These are phyloP conservation scores for Leavenworthia alabamica DNA, from an alignment of 345 rosid genomes.

Conservation along the genomic window DNA sequence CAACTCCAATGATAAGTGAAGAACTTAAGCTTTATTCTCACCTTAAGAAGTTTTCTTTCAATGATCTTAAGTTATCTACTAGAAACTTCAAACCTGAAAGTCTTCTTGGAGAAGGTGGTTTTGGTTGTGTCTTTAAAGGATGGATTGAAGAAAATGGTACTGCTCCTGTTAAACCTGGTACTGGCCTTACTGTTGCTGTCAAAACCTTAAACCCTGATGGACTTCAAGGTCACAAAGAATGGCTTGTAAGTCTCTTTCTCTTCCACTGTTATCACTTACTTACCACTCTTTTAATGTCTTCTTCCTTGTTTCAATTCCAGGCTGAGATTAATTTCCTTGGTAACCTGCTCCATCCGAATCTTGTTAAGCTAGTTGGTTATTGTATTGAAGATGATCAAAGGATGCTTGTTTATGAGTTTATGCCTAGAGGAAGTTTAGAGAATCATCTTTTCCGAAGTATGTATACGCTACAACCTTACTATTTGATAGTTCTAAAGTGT, in stretches of 20 bases:
- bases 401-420: slow-evolving; percentile 57
- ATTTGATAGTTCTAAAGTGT: background rate
- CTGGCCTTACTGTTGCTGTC: slow-evolving; percentile 94
- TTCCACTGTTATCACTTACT: background rate
- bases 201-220: slow-evolving; percentile 98
- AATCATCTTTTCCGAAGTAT: slow-evolving; percentile 62
- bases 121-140: slow-evolving; percentile 95
- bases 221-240: slow-evolving; percentile 97
- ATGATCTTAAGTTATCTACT: slow-evolving; percentile 87
- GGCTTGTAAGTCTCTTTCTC: slow-evolving; percentile 60
- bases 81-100: slow-evolving; percentile 91
- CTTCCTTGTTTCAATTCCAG: slow-evolving; percentile 38
- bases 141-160: slow-evolving; percentile 98
- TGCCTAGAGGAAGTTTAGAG: slow-evolving; percentile 68
- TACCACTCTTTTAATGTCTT: background rate
- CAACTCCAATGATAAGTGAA: slow-evolving; percentile 78
- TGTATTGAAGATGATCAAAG: slow-evolving; percentile 62
- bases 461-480: slow-evolving; percentile 2
- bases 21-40: slow-evolving; percentile 76
- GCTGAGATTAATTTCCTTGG: slow-evolving; percentile 72
- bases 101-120: slow-evolving; percentile 99
- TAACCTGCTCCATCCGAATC: slow-evolving; percentile 52
- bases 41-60: slow-evolving; percentile 76
- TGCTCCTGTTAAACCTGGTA: slow-evolving; percentile 96
- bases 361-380: slow-evolving; percentile 51